A percentile compares a stretch with the other conserved stretches of the same genome.
phyloP scores from a whole-genome alignment of 176 grass and related monocot species.

The Zizania latifolia region DNA sequence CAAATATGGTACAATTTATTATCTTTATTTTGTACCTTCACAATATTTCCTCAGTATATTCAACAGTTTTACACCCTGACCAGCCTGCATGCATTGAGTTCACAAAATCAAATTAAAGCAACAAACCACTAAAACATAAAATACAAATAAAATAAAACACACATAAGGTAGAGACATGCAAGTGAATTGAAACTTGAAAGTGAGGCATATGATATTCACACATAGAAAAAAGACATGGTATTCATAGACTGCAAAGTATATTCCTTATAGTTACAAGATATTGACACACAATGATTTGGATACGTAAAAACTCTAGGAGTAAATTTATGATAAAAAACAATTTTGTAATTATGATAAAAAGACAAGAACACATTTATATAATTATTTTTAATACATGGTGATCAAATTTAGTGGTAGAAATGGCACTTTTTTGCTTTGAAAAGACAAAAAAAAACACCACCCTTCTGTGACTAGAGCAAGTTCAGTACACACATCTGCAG shows the following conservation, averaged over 20 bases:
- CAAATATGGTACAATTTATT: not conserved
- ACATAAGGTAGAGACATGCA: not conserved
- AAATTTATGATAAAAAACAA: not conserved
- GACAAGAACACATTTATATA: too few species aligned
- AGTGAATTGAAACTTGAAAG: not conserved
- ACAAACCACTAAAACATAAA: not conserved
- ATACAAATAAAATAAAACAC: not conserved
- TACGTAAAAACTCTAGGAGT: not conserved
- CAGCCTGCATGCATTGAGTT: constrained; percentile 49
- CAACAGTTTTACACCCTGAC: constrained; percentile 74
- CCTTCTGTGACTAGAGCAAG: not conserved
- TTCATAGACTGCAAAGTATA: not conserved
- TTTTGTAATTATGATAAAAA: too few species aligned
- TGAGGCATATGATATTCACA: not conserved
- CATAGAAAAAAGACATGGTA: not conserved
- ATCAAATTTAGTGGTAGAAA: not conserved
- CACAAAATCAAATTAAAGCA: not conserved
- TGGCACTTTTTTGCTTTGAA: not conserved
- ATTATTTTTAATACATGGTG: too few species aligned
- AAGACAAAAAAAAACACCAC: not conserved
- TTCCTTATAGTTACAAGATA: too few species aligned
- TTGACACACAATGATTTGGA: too few species aligned
- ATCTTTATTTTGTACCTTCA: constrained; percentile 61
- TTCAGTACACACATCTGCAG: not conserved
- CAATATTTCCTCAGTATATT: constrained; percentile 94